Conservation (phyloP, 805 yeast species). For the Candida koratica region DNA sequence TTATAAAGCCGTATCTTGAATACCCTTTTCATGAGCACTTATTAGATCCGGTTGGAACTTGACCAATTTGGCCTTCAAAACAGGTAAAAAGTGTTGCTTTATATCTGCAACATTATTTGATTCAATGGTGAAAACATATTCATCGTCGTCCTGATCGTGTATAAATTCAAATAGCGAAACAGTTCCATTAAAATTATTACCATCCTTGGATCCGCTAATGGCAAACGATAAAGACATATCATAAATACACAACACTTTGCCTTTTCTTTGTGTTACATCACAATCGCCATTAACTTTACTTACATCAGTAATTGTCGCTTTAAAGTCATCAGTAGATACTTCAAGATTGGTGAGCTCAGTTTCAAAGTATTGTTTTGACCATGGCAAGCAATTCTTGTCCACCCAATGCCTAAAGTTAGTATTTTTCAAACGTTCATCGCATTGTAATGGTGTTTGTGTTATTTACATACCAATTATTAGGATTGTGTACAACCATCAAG, state of each 20-base stretch:
- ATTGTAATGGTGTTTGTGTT: background rate
- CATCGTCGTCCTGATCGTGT: constrained; percentile 73
- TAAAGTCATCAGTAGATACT: constrained; percentile 23
- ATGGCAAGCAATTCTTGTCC: constrained; percentile 61
- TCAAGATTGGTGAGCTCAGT: constrained; percentile 31
- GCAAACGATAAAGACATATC: constrained; percentile 56
- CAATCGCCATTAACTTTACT: constrained; percentile 61
- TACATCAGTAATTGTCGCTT: constrained; percentile 35
- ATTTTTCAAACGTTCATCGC: constrained; percentile 6
- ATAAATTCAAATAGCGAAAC: constrained; percentile 62
- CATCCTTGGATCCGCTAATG: constrained; percentile 37
- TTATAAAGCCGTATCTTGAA: constrained; percentile 46
- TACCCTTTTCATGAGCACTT: constrained; percentile 55
- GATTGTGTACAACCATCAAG: constrained; percentile 63
- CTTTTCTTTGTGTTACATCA: constrained; percentile 80
- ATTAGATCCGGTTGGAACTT: constrained; percentile 63
- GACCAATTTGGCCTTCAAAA: constrained; percentile 44
- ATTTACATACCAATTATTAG: constrained; percentile 57
- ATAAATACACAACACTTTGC: constrained; percentile 71
- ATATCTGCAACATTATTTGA: constrained; percentile 41
- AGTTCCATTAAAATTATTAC: constrained; percentile 39
- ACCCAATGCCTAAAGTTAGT: constrained; percentile 59
- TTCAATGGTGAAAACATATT: constrained; percentile 48
- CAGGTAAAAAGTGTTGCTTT: constrained; percentile 49
- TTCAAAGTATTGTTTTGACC: constrained; percentile 53